Evolutionary conservation across 805 yeast species (phyloP).

Genomic region (Barnettozyma populi): DNA sequence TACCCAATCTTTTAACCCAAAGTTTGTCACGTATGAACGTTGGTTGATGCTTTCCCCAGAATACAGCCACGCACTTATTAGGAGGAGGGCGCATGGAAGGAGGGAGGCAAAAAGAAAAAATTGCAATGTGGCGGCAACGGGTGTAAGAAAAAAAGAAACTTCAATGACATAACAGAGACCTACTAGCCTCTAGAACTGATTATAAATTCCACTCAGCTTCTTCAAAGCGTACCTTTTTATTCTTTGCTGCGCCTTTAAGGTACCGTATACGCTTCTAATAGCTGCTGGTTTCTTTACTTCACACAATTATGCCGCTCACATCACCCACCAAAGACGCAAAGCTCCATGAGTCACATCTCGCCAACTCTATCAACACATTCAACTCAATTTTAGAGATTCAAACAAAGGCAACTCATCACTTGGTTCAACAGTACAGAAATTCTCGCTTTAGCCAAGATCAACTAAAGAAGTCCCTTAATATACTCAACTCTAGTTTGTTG

Average conservation of each 20-base stretch:
- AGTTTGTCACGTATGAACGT: no score
- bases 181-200: neutral
- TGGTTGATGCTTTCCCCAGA: neutral
- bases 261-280: neutral
- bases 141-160: neutral
- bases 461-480: conserved; percentile 37
- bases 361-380: conserved; percentile 29
- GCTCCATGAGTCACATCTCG: conserved; percentile 18
- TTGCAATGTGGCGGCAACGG: neutral
- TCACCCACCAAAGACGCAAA: neutral
- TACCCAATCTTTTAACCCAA: no score
- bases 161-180: neutral
- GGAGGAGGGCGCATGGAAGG: neutral
- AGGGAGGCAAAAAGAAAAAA: neutral
- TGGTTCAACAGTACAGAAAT: conserved; percentile 39
- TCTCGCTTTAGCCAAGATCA: conserved; percentile 43
- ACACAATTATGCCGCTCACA: neutral
- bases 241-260: neutral
- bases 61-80: neutral
- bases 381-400: conserved; percentile 39
- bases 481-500: conserved; percentile 31
- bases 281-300: neutral
- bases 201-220: neutral
- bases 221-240: no score
- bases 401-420: conserved; percentile 40